Evolutionary conservation across 1,139 yeast genomes (phyloP).

Genomic region (Geotrichum australiense): DNA sequence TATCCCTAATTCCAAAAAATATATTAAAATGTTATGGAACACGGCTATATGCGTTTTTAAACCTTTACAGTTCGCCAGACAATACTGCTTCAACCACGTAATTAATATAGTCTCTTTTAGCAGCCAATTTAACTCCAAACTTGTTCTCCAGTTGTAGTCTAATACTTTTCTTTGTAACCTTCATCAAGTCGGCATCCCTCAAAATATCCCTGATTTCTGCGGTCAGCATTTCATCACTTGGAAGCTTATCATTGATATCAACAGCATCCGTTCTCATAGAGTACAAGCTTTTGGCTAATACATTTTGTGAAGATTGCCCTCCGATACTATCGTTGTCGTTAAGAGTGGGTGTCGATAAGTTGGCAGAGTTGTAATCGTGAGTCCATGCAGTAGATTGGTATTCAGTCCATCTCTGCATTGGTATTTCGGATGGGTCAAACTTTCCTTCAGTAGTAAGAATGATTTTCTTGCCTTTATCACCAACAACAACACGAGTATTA

Average conservation of each 20-base stretch:
- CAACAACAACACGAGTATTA: conserved; percentile 38
- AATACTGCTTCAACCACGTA: conserved; percentile 37
- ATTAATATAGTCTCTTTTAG: conserved; percentile 37
- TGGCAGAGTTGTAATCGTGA: conserved; percentile 18
- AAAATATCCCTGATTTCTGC: conserved; percentile 35
- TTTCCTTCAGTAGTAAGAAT: conserved; percentile 32
- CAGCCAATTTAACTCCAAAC: conserved; percentile 32
- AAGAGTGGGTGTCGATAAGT: conserved; percentile 1
- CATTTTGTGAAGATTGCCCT: conserved; percentile 15
- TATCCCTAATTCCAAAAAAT: no score
- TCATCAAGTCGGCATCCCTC: conserved; percentile 36
- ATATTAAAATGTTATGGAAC: no score
- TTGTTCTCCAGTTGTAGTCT: conserved; percentile 34
- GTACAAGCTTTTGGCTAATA: conserved; percentile 18
- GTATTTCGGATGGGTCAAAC: conserved; percentile 38
- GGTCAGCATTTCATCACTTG: conserved; percentile 36
- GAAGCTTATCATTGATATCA: conserved; percentile 27
- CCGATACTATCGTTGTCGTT: conserved; percentile 11
- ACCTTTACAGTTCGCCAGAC: conserved; percentile 33
- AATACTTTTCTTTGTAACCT: conserved; percentile 36
- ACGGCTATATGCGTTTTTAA: no score
- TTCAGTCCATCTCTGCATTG: conserved; percentile 37
- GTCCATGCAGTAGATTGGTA: conserved; percentile 35
- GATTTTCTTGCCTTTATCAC: conserved; percentile 36
- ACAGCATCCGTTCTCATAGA: conserved; percentile 14